Percentiles rank a stretch among this genome's conserved stretches.
These are phyloP conservation scores for Lablab purpureus DNA, from an alignment of 306 rosid species.

Conservation along the genomic window DNA sequence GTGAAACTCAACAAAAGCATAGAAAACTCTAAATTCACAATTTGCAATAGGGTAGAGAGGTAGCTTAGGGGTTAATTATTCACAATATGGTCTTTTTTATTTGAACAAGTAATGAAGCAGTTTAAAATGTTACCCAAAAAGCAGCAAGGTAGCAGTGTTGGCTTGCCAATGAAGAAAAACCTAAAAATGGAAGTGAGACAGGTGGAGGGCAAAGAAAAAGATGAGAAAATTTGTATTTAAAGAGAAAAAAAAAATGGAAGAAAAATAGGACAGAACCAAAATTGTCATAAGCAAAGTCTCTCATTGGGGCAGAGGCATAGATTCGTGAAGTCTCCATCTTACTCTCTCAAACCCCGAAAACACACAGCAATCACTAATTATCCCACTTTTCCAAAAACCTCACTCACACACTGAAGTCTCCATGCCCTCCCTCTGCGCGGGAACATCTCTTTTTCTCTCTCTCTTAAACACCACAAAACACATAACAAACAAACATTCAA, in stretches of 20 bases:
- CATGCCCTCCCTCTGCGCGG: conserved; percentile 46
- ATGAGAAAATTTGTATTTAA: background rate
- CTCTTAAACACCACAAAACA: conserved; percentile 42
- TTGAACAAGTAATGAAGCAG: background rate
- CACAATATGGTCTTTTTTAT: background rate
- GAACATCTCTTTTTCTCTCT: background rate
- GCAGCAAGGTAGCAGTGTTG: conserved; percentile 9
- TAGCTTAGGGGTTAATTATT: too few species aligned
- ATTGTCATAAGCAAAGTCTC: conserved; percentile 46
- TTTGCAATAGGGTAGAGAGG: too few species aligned
- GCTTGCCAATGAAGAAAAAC: conserved; percentile 46
- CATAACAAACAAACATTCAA: conserved; percentile 19
- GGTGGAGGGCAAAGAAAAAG: background rate
- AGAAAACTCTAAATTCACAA: background rate
- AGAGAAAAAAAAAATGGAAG: background rate
- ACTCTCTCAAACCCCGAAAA: conserved; percentile 40
- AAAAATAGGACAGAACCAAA: conserved; percentile 38
- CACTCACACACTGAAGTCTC: conserved; percentile 59
- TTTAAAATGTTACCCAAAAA: conserved; percentile 1
- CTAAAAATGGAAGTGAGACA: conserved; percentile 43
- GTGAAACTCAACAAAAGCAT: background rate
- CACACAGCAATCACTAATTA: conserved; percentile 10
- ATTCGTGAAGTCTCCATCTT: conserved; percentile 81
- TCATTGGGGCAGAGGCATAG: conserved; percentile 69
- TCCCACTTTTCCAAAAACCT: conserved; percentile 34